Base-by-base conservation (phyloP, 2,329 filamentous ascomycete genomes). In the Sclerotinia borealis region DNA sequence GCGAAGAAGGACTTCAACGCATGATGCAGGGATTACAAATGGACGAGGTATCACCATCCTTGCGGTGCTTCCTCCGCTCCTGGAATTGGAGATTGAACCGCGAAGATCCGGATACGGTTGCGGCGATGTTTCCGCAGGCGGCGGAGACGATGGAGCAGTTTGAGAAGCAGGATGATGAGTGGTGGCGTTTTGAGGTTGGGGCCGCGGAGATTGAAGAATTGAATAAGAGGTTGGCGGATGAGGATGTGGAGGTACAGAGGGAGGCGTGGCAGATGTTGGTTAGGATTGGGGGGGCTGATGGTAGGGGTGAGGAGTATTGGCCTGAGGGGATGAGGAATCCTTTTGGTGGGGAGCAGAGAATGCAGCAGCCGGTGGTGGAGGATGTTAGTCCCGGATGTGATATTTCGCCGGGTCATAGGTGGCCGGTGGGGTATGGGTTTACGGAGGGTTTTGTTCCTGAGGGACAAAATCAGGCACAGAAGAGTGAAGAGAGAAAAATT, bases 101-200 rank as follows among this genome's bases (percentile, higher is more conserved):
- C n/a, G n/a, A n/a, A n/a, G n/a, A n/a, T n/a, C n/a, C 2, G 19
- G 8, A 11, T 13, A n/a, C 9, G 8, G 15, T 31, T 0, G 2
- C 4, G 4, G 6, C 6, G 10, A 11, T 11, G 1, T 56, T 56
- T 1, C 52, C 52, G 0, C 19, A 9, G 1, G 25, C 37, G 3
- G 37, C 52, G 2, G 9, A 4, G 0, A 17, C 15, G 0, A 6
- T 15, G 0, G 0, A 1, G 13, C 4, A 19, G 2, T 56, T 45
- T 8, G 54, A 56, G 19, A n/a, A 7, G 6, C 29, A 50, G 29
- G 48, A 50, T 22, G 48, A 50, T 34, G 29, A 50, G 0, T 50
- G 48, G 48, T 50, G 48, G 48, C 48, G 48, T 1, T 34, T 15
- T 22, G 29, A 50, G 11, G 13, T 50, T 1, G 48, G 29, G 5